phyloP scores from a whole-genome alignment of 345 rosid genomes.

The Citrus maxima region DNA sequence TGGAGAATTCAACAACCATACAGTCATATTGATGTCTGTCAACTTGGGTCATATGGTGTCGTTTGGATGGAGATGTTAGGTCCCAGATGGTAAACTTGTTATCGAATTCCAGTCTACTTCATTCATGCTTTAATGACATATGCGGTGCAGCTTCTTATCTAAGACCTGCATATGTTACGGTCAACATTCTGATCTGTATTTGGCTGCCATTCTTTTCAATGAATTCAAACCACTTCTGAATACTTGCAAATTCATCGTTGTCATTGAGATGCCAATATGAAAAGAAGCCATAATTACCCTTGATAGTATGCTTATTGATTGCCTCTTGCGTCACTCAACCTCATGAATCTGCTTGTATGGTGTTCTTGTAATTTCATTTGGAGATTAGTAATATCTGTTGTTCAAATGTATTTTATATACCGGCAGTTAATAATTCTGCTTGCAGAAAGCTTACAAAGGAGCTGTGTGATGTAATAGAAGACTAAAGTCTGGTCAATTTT shows the following conservation, averaged over 20 bases:
- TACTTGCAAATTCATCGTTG: not conserved
- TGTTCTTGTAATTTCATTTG: not conserved
- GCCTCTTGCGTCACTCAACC: not conserved
- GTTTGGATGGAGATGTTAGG: not conserved
- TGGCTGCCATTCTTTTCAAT: not conserved
- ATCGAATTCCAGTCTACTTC: not conserved
- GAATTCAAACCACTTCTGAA: not conserved
- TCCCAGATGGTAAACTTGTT: not conserved
- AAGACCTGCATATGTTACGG: not conserved
- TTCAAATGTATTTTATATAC: not conserved
- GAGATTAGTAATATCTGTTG: not conserved
- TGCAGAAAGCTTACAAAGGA: slow-evolving; percentile 83
- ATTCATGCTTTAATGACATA: not conserved
- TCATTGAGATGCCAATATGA: not conserved
- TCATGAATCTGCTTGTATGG: not conserved
- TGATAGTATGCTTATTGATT: not conserved
- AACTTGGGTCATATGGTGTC: not conserved
- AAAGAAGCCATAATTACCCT: not conserved
- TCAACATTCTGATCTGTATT: not conserved
- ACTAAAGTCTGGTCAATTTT: slow-evolving; percentile 67
- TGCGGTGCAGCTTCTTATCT: not conserved
- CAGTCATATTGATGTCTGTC: not conserved
- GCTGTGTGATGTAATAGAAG: slow-evolving; percentile 77
- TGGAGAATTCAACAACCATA: not conserved
- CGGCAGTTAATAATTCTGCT: slow-evolving; percentile 4